These are phyloP conservation scores for Apiospora arundinis DNA, from an alignment of 2,329 filamentous ascomycete genomes.

Conservation along the genomic window DNA sequence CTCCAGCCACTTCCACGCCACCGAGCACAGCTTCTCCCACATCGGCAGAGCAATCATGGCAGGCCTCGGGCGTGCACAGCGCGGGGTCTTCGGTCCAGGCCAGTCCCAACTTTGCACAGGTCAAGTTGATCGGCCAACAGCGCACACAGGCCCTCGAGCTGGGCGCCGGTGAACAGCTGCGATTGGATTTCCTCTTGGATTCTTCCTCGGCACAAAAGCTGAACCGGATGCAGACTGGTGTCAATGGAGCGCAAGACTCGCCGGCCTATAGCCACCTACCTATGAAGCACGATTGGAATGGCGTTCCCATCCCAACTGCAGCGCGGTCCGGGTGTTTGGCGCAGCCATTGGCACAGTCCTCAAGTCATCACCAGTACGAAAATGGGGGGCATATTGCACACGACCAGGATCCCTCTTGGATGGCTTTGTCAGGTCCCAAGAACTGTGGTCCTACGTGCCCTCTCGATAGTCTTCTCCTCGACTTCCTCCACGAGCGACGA, in stretches of 20 bases:
- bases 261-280: conserved; percentile 51
- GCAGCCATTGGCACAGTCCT: conserved; percentile 10
- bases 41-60: conserved; percentile 38
- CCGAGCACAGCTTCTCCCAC: conserved; percentile 46
- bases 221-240: conserved; percentile 56
- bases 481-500: conserved; percentile 75
- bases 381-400: conserved; percentile 24
- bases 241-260: conserved; percentile 55
- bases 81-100: conserved; percentile 30
- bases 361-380: not conserved
- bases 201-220: conserved; percentile 55
- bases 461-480: conserved; percentile 78
- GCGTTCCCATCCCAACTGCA: conserved; percentile 28
- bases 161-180: conserved; percentile 67
- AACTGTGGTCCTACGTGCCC: conserved; percentile 76
- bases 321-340: conserved; percentile 13
- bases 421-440: conserved; percentile 45
- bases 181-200: conserved; percentile 76
- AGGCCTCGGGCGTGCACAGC: conserved; percentile 34
- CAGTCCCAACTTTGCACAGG: conserved; percentile 37
- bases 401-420: conserved; percentile 27
- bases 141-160: conserved; percentile 64
- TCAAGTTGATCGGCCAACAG: conserved; percentile 51
- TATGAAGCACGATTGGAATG: conserved; percentile 58
- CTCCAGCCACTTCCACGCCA: conserved; percentile 45